phyloP scores from a whole-genome alignment of 148 eudicot genomes.

The Vaccinium corymbosum region DNA sequence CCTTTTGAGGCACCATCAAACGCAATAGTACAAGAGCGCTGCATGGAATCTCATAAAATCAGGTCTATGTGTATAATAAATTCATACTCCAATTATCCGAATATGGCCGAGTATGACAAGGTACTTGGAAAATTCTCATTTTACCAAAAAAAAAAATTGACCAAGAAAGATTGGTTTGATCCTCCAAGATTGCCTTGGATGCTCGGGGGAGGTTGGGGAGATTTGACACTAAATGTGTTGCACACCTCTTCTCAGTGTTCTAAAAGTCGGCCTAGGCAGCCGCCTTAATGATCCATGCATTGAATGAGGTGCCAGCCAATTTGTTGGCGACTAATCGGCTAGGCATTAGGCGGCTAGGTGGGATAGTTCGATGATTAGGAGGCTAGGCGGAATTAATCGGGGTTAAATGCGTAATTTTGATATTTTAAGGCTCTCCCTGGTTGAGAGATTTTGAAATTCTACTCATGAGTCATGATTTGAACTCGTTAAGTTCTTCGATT shows the following conservation, averaged over 20 bases:
- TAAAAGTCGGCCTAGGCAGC: no score
- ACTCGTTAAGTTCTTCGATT: not conserved
- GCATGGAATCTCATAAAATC: slow-evolving; percentile 24
- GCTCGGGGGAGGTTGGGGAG: not conserved
- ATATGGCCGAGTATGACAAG: slow-evolving; percentile 6
- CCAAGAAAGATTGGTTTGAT: not conserved
- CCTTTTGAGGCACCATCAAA: slow-evolving; percentile 99
- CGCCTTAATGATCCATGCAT: no score
- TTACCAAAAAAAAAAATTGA: not conserved
- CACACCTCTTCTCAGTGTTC: not conserved
- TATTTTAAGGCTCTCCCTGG: not conserved
- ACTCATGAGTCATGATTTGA: not conserved
- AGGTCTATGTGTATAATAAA: not conserved
- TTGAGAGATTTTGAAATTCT: not conserved
- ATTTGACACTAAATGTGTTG: not conserved
- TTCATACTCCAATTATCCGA: not conserved
- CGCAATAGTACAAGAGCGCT: slow-evolving; percentile 70
- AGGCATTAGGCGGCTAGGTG: no score
- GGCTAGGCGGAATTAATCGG: no score
- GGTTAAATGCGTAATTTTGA: no score
- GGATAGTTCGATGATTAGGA: no score
- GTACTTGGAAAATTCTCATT: not conserved
- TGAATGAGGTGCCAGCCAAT: no score
- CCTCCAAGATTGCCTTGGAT: not conserved
- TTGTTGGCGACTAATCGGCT: no score